These are phyloP conservation scores for Chlamydomonas incerta DNA, from an alignment of 139 green algal species.

Conservation along the genomic window DNA sequence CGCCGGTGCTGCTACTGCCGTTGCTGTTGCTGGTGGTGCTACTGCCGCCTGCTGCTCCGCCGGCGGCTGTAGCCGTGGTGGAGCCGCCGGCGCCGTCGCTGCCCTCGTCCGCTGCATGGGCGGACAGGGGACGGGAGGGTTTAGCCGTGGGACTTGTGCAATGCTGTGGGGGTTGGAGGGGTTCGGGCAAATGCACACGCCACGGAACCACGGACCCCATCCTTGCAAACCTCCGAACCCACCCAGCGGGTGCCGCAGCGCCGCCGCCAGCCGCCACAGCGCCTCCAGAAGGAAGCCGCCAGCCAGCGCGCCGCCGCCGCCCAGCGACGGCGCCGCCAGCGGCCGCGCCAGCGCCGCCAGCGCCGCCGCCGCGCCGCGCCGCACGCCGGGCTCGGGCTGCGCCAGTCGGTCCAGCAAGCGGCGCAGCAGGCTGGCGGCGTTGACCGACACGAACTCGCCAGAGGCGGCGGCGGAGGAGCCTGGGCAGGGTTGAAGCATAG, in stretches of 20 bases:
- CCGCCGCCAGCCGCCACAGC: background rate
- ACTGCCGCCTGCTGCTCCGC: background rate
- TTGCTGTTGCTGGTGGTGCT: background rate
- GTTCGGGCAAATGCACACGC: too few relatives aligned
- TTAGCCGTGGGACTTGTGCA: too few relatives aligned
- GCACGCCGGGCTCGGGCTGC: slow-evolving; percentile 9
- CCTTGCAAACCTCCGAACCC: background rate
- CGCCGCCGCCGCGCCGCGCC: slow-evolving; percentile 28
- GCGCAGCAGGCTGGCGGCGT: slow-evolving; percentile 11
- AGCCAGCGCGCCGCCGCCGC: background rate
- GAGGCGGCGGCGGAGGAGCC: too few relatives aligned
- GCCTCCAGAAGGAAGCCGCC: slow-evolving; percentile 27
- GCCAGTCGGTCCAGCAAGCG: slow-evolving; percentile 34
- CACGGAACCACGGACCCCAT: too few relatives aligned
- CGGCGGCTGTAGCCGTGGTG: too few relatives aligned
- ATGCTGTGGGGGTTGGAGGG: too few relatives aligned
- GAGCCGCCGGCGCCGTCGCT: too few relatives aligned
- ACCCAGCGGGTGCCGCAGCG: slow-evolving; percentile 26
- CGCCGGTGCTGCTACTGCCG: too few relatives aligned
- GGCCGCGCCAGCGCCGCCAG: slow-evolving; percentile 34
- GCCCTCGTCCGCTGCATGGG: too few relatives aligned
- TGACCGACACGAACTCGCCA: slow-evolving; percentile 16
- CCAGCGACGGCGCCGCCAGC: background rate
- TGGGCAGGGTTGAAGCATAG: too few relatives aligned
- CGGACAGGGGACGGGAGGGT: too few relatives aligned